A percentile compares a stretch with the other conserved stretches of the same genome.
These are phyloP conservation scores for Cystofilobasidium bisporidii DNA, from an alignment of 768 basidiomycete genomes.

Conservation along the genomic window DNA sequence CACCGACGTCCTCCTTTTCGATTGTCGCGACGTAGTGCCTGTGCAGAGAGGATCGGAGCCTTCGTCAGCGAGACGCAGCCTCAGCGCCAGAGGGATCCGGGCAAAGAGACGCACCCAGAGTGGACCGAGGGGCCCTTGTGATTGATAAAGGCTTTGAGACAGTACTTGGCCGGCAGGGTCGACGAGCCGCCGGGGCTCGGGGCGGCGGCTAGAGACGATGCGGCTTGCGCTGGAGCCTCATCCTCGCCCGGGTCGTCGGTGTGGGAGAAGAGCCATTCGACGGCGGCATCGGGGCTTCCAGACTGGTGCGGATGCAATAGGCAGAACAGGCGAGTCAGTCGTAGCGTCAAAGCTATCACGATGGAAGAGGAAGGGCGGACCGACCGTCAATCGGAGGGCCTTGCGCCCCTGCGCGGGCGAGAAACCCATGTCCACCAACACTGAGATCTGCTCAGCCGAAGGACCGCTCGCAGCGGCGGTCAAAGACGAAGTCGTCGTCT, in stretches of 20 bases:
- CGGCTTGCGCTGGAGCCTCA: slow-evolving; percentile 37
- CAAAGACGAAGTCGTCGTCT: slow-evolving; percentile 26
- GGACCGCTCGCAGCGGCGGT: slow-evolving; percentile 35
- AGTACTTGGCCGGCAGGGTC: slow-evolving; percentile 62
- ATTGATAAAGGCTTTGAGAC: slow-evolving; percentile 85
- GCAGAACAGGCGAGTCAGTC: not conserved
- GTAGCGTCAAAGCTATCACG: not conserved
- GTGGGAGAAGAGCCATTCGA: slow-evolving; percentile 94
- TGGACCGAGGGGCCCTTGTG: slow-evolving; percentile 95
- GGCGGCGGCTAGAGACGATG: slow-evolving; percentile 27
- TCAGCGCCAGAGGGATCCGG: no score
- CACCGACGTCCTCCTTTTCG: slow-evolving; percentile 46
- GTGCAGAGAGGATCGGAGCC: not conserved
- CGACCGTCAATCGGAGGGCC: slow-evolving; percentile 73
- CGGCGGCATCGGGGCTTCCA: slow-evolving; percentile 72
- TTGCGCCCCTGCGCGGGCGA: slow-evolving; percentile 70
- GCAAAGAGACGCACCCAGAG: slow-evolving; percentile 44
- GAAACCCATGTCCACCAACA: slow-evolving; percentile 90
- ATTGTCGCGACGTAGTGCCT: slow-evolving; percentile 72
- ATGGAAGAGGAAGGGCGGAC: slow-evolving; percentile 34
- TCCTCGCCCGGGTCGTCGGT: slow-evolving; percentile 72
- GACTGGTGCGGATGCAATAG: slow-evolving; percentile 44
- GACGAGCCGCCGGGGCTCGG: slow-evolving; percentile 46
- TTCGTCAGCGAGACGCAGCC: not conserved
- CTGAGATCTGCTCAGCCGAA: slow-evolving; percentile 56